These are phyloP conservation scores for Isatis tinctoria DNA, from an alignment of 345 rosid species.

Conservation along the genomic window DNA sequence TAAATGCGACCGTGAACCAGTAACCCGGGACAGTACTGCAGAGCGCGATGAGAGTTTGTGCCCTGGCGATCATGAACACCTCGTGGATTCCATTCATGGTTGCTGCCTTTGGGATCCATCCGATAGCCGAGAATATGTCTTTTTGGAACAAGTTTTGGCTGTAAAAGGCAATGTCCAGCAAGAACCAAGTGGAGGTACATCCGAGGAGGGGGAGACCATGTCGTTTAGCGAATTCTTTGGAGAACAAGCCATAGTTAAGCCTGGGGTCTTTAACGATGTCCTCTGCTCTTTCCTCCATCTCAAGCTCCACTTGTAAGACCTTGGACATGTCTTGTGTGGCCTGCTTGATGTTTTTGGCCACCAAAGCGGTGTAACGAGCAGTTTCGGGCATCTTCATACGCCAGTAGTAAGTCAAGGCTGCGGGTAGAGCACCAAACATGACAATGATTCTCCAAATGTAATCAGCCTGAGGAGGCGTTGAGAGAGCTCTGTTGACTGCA, in stretches of 20 bases:
- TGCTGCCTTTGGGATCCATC: slow-evolving; percentile 64
- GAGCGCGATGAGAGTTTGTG: not conserved
- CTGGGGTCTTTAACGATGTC: slow-evolving; percentile 17
- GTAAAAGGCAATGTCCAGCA: slow-evolving; percentile 66
- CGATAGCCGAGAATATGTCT: slow-evolving; percentile 58
- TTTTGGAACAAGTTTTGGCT: slow-evolving; percentile 73
- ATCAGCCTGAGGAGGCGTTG: slow-evolving; percentile 62
- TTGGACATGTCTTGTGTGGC: slow-evolving; percentile 69
- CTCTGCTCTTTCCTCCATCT: slow-evolving; percentile 40
- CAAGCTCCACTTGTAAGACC: slow-evolving; percentile 56
- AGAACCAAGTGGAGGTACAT: slow-evolving; percentile 59
- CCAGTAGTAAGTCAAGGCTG: slow-evolving; percentile 61
- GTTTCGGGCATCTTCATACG: slow-evolving; percentile 88
- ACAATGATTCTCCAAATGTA: slow-evolving; percentile 56
- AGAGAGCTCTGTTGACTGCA: slow-evolving; percentile 29
- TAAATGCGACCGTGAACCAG: slow-evolving; percentile 63
- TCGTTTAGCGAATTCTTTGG: slow-evolving; percentile 34
- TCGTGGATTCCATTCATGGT: slow-evolving; percentile 61
- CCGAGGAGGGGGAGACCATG: slow-evolving; percentile 66
- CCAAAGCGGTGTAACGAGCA: slow-evolving; percentile 76
- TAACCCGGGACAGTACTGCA: slow-evolving; percentile 70
- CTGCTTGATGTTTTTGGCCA: slow-evolving; percentile 59
- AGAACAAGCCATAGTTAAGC: slow-evolving; percentile 51
- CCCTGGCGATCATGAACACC: slow-evolving; percentile 23
- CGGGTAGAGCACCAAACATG: slow-evolving; percentile 76